Conservation (phyloP, 1,284 basidiomycete genomes). For the Mycosarcoma mackinlayi region DNA sequence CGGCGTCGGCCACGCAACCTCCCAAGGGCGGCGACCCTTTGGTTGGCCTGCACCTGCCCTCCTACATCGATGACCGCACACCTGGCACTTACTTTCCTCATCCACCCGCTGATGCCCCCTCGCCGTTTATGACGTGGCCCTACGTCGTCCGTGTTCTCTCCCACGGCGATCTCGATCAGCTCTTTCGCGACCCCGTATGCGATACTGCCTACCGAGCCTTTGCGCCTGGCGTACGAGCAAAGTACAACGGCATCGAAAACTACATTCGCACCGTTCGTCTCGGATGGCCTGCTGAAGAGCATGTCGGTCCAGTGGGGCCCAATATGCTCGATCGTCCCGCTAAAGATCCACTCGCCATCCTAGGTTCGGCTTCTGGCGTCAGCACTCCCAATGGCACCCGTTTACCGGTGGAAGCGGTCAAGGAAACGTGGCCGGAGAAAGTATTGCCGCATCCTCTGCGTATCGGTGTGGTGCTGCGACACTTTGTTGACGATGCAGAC, state of each 20-base stretch:
- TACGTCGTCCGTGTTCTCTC: conserved; percentile 29
- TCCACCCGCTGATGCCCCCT: conserved; percentile 6
- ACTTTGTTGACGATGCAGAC: conserved; percentile 37
- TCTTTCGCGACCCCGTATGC: conserved; percentile 46
- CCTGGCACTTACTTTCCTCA: conserved; percentile 32
- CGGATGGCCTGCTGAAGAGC: conserved; percentile 40
- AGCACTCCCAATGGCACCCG: conserved; percentile 22
- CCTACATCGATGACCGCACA: conserved; percentile 24
- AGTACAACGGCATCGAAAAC: conserved; percentile 50
- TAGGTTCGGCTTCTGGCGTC: conserved; percentile 13
- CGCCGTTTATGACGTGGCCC: conserved; percentile 35
- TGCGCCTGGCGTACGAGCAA: conserved; percentile 20
- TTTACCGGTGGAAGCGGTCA: conserved; percentile 16
- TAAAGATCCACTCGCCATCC: conserved; percentile 13
- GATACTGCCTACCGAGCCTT: conserved; percentile 53
- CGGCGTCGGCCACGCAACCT: neutral
- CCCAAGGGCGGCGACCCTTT: conserved; percentile 5
- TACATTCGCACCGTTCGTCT: conserved; percentile 53
- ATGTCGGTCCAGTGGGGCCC: conserved; percentile 2
- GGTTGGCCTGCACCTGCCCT: conserved; percentile 18
- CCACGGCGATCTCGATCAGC: conserved; percentile 54
- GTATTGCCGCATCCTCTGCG: conserved; percentile 19
- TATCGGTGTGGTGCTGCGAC: conserved; percentile 1
- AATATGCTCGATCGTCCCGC: conserved; percentile 39
- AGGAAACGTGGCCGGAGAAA: conserved; percentile 44